Conservation (phyloP, 2,329 filamentous ascomycete species). For the Diaporthe sp. region DNA sequence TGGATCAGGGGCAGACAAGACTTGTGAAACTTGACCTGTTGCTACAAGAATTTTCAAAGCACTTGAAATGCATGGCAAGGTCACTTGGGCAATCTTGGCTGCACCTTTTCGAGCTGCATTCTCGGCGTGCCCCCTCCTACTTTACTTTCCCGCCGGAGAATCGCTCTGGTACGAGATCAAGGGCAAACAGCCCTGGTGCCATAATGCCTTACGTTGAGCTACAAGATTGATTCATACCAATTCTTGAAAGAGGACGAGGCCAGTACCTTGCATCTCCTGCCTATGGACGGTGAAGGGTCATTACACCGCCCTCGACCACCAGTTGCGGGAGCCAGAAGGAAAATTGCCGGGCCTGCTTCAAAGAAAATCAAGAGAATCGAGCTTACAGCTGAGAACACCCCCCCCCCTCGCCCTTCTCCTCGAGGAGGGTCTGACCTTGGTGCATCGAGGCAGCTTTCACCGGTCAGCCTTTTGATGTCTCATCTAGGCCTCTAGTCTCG, state of each 20-base stretch:
- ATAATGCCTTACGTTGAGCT: neutral
- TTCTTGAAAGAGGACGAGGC: neutral
- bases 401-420: no score
- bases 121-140: neutral
- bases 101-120: neutral
- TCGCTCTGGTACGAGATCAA: neutral
- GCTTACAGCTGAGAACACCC: neutral
- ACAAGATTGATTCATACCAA: neutral
- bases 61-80: neutral
- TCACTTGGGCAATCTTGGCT: neutral
- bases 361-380: neutral
- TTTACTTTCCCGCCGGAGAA: no score
- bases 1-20: neutral
- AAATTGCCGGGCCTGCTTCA: neutral
- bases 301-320: neutral
- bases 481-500: neutral
- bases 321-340: neutral
- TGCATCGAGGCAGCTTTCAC: no score
- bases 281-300: neutral
- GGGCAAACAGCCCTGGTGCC: neutral
- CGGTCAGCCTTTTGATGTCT: neutral
- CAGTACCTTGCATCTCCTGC: no score
- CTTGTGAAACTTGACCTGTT: slow-evolving; percentile 1
- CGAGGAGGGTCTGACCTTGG: neutral
- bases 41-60: neutral